A percentile compares a stretch with the other conserved stretches of the same genome.
These are phyloP conservation scores for Thymus quinquecostatus DNA, from an alignment of 257 asterid genomes.

Conservation along the genomic window DNA sequence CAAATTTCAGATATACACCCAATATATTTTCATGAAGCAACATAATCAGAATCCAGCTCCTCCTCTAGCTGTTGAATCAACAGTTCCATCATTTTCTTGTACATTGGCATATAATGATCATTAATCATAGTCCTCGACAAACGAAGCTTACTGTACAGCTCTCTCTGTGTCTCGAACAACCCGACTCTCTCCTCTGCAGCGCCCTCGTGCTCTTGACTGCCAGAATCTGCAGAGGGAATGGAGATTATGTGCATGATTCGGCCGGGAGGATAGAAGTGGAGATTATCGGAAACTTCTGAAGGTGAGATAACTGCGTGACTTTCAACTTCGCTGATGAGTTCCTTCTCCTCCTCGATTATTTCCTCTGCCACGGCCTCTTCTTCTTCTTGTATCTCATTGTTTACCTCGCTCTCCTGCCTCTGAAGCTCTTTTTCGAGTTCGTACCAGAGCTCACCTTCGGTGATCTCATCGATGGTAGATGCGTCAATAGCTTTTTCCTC, in stretches of 20 bases:
- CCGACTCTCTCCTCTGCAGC: slow-evolving; percentile 57
- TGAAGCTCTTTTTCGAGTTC: slow-evolving; percentile 82
- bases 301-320: slow-evolving; percentile 63
- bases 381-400: slow-evolving; percentile 58
- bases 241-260: slow-evolving; percentile 77
- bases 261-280: slow-evolving; percentile 83
- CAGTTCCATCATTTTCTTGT: slow-evolving; percentile 85
- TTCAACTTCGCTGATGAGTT: slow-evolving; percentile 61
- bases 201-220: slow-evolving; percentile 38
- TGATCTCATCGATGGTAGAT: slow-evolving; percentile 56
- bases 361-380: slow-evolving; percentile 69
- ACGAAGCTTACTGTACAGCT: slow-evolving; percentile 79
- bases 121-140: slow-evolving; percentile 83
- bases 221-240: slow-evolving; percentile 43
- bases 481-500: slow-evolving; percentile 51
- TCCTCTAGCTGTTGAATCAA: slow-evolving; percentile 75
- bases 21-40: slow-evolving; percentile 32
- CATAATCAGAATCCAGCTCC: slow-evolving; percentile 50
- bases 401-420: slow-evolving; percentile 52
- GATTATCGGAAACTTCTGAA: slow-evolving; percentile 65
- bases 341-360: slow-evolving; percentile 76
- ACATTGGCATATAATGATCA: slow-evolving; percentile 96
- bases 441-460: slow-evolving; percentile 83
- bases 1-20: slow-evolving; percentile 26
- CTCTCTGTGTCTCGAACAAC: slow-evolving; percentile 73